These are phyloP conservation scores for Aspergillus nidulans DNA, from an alignment of 495 filamentous ascomycete species.

Conservation along the genomic window DNA sequence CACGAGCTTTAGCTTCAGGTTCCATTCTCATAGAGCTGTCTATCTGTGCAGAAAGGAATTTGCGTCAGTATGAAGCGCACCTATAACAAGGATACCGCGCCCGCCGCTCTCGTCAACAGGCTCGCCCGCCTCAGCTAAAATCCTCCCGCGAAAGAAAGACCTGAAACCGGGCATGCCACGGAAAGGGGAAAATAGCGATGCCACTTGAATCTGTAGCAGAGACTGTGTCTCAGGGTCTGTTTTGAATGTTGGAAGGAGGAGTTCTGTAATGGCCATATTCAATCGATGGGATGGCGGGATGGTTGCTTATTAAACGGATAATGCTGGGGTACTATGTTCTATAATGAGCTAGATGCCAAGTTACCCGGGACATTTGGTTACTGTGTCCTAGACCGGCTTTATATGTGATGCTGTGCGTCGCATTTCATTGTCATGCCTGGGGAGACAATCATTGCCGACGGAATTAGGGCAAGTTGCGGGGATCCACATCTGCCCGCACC, in stretches of 20 bases:
- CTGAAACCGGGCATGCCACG: neutral
- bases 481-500: slow-evolving; percentile 4
- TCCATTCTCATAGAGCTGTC: too few relatives aligned
- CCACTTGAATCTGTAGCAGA: neutral
- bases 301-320: neutral
- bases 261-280: neutral
- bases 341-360: too few relatives aligned
- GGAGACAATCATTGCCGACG: neutral
- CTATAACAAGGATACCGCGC: neutral
- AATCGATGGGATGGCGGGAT: neutral
- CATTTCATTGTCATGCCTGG: too few relatives aligned
- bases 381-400: too few relatives aligned
- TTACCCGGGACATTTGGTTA: too few relatives aligned
- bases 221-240: neutral
- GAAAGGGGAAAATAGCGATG: neutral
- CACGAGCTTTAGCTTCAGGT: too few relatives aligned
- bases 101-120: neutral
- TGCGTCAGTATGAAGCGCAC: neutral
- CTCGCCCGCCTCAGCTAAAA: neutral
- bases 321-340: too few relatives aligned
- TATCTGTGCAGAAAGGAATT: too few relatives aligned
- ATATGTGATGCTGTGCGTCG: too few relatives aligned
- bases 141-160: neutral
- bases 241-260: neutral
- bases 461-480: neutral